A percentile compares a stretch with the other conserved stretches of the same genome.
Evolutionary conservation across 2,329 filamentous ascomycete genomes (phyloP).

Genomic region (Lecanicillium sp.): DNA sequence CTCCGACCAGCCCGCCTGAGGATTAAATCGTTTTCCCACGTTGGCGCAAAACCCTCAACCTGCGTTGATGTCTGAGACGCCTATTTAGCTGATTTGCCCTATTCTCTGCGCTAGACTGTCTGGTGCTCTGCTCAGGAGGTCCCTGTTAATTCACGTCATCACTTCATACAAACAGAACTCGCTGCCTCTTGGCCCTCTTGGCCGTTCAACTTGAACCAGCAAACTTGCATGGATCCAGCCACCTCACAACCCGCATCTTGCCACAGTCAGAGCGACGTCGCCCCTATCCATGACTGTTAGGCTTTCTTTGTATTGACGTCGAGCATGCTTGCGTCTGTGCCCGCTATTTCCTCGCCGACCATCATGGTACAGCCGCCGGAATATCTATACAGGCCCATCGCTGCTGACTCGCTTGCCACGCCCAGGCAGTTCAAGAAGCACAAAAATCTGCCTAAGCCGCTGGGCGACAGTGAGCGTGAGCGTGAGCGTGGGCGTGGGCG

Average conservation of each 20-base stretch:
- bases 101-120: too few relatives aligned
- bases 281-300: background rate
- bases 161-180: too few relatives aligned
- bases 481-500: slow-evolving; percentile 11
- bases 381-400: slow-evolving; percentile 17
- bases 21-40: background rate
- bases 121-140: too few relatives aligned
- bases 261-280: too few relatives aligned
- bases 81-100: too few relatives aligned
- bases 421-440: slow-evolving; percentile 37
- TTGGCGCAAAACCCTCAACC: slow-evolving; percentile 3
- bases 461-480: slow-evolving; percentile 16
- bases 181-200: too few relatives aligned
- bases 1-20: slow-evolving; percentile 1
- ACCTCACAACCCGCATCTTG: too few relatives aligned
- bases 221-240: too few relatives aligned
- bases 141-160: too few relatives aligned
- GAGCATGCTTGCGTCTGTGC: slow-evolving; percentile 20
- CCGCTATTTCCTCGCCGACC: slow-evolving; percentile 19
- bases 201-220: too few relatives aligned
- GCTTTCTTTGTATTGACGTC: slow-evolving; percentile 4
- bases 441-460: slow-evolving; percentile 33
- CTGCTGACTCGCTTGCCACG: slow-evolving; percentile 16
- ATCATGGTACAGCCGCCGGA: slow-evolving; percentile 24
- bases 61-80: slow-evolving; percentile 4